phyloP scores from a whole-genome alignment of 208 protist genomes.

The Porcisia deanei region DNA sequence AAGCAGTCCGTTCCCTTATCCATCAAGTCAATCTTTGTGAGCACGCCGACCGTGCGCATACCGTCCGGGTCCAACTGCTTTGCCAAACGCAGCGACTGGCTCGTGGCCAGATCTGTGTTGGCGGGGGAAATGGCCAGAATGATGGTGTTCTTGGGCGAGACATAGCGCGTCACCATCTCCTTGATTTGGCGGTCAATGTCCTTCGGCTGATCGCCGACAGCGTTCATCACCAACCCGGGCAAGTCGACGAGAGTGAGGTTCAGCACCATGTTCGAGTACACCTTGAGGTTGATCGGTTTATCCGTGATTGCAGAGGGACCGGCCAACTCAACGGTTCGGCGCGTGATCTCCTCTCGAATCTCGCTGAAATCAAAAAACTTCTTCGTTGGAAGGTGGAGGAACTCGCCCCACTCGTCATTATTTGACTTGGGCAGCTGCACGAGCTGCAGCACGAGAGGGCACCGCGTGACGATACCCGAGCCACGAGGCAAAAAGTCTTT shows the following conservation, averaged over 20 bases:
- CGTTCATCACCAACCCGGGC: conserved; percentile 99
- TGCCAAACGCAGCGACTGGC: conserved; percentile 97
- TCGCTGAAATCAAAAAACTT: conserved; percentile 96
- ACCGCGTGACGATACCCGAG: conserved; percentile 98
- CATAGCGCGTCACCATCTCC: conserved; percentile 97
- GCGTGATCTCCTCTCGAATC: conserved; percentile 95
- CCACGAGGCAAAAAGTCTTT: conserved; percentile 99
- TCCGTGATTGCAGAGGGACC: conserved; percentile 95
- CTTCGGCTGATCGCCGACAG: conserved; percentile 98
- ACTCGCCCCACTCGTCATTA: conserved; percentile 87
- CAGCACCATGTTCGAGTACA: conserved; percentile 95
- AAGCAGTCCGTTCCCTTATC: conserved; percentile 97
- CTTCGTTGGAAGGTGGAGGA: conserved; percentile 87
- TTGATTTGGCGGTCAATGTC: conserved; percentile 98
- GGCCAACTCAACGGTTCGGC: conserved; percentile 96
- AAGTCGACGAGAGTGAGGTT: conserved; percentile 99
- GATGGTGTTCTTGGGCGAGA: conserved; percentile 96
- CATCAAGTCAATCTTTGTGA: conserved; percentile 99
- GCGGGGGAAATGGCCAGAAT: conserved; percentile 98
- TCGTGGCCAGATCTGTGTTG: conserved; percentile 99
- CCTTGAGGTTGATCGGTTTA: conserved; percentile 97
- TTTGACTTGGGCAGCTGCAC: conserved; percentile 78
- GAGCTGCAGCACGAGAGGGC: conserved; percentile 99
- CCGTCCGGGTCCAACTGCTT: conserved; percentile 97
- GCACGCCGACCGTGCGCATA: conserved; percentile 97